These are phyloP conservation scores for Auricularia cornea DNA, from an alignment of 768 basidiomycete genomes.

Conservation along the genomic window DNA sequence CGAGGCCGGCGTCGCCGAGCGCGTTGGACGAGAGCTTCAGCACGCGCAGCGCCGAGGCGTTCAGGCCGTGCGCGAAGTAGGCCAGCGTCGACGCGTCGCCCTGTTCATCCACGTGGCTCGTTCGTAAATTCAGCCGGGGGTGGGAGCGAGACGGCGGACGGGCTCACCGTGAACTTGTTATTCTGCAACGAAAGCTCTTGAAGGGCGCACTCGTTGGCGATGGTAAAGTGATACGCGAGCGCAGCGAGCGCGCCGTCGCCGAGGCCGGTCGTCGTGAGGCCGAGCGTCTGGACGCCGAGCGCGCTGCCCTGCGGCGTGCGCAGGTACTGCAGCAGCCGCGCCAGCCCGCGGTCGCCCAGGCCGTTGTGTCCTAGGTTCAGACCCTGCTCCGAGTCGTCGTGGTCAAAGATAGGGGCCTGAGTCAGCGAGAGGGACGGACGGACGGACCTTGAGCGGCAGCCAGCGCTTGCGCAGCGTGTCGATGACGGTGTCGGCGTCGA, in stretches of 20 bases:
- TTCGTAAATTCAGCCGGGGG: background rate
- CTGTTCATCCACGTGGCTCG: background rate
- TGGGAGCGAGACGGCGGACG: background rate
- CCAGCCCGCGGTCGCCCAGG: background rate
- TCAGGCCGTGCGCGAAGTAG: background rate
- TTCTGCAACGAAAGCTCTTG: background rate
- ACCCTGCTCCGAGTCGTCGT: background rate
- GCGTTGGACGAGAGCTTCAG: too few relatives aligned
- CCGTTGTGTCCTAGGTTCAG: background rate
- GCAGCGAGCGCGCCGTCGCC: background rate
- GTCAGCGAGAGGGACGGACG: background rate
- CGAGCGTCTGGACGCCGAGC: background rate
- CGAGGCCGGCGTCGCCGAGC: too few relatives aligned
- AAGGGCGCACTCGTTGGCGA: background rate
- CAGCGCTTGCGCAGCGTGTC: background rate
- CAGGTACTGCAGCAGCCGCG: background rate
- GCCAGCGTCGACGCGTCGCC: background rate
- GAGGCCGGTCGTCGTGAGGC: background rate
- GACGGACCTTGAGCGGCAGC: background rate
- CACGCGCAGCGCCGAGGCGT: too few relatives aligned
- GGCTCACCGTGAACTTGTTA: background rate
- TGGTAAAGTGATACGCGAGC: background rate
- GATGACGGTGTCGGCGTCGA: background rate
- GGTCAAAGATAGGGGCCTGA: background rate
- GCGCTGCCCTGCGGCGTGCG: background rate